A percentile compares a stretch with the other conserved stretches of the same genome.
phyloP scores from a whole-genome alignment of 495 filamentous ascomycete genomes.

The Achaetomiella virescens region DNA sequence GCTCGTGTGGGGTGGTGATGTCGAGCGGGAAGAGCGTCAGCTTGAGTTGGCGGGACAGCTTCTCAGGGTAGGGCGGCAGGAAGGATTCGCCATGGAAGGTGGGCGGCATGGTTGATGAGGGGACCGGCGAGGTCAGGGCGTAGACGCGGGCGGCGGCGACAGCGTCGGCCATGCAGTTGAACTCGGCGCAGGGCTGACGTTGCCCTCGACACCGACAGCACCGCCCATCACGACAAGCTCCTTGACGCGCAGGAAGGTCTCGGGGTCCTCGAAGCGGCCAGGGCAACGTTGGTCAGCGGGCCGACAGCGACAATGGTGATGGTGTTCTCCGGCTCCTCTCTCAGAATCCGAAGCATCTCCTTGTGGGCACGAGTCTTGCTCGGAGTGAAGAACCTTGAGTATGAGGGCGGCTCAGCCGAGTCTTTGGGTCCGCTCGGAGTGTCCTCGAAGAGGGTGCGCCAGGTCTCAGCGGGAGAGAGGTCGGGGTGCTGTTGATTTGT shows the following conservation, averaged over 20 bases:
- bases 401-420: slow-evolving; percentile 35
- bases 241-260: slow-evolving; percentile 80
- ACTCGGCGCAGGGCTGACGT: slow-evolving; percentile 77
- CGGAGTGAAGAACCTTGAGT: slow-evolving; percentile 58
- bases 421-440: slow-evolving; percentile 33
- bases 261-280: slow-evolving; percentile 81
- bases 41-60: slow-evolving; percentile 59
- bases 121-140: slow-evolving; percentile 77
- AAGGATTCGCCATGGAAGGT: slow-evolving; percentile 30
- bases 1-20: slow-evolving; percentile 69
- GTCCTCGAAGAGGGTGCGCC: slow-evolving; percentile 73
- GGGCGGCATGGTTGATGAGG: slow-evolving; percentile 62
- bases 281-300: slow-evolving; percentile 83
- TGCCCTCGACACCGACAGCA: slow-evolving; percentile 70
- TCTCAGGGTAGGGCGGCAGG: slow-evolving; percentile 61
- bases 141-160: slow-evolving; percentile 82
- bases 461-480: slow-evolving; percentile 72
- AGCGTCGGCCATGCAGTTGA: slow-evolving; percentile 78
- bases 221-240: slow-evolving; percentile 97
- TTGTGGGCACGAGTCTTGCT: slow-evolving; percentile 65
- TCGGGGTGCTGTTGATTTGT: slow-evolving; percentile 65
- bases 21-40: slow-evolving; percentile 82
- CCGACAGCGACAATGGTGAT: slow-evolving; percentile 87
- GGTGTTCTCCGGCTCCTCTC: slow-evolving; percentile 70
- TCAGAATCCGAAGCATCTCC: slow-evolving; percentile 78